These are phyloP conservation scores for Sophora flavescens DNA, from an alignment of 306 rosid species.

Conservation along the genomic window DNA sequence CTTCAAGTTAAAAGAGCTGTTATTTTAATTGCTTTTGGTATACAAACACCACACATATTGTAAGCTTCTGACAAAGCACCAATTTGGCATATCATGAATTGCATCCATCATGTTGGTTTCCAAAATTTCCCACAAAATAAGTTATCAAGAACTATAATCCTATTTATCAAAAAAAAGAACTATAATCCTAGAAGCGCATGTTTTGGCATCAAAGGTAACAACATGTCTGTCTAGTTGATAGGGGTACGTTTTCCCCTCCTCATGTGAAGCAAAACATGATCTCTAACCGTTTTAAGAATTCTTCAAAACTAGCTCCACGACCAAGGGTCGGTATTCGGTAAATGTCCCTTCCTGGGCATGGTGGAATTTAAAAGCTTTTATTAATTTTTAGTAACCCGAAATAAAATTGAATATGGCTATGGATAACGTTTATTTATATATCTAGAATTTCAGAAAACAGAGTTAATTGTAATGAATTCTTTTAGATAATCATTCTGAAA, in stretches of 20 bases:
- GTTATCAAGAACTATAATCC: constrained; percentile 35
- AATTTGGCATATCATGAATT: constrained; percentile 48
- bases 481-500: not conserved
- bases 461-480: not conserved
- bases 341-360: constrained; percentile 26
- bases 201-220: constrained; percentile 58
- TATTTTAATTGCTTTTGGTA: constrained; percentile 37
- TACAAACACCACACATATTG: constrained; percentile 27
- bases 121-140: constrained; percentile 46
- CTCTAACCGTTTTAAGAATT: constrained; percentile 50
- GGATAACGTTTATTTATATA: not conserved
- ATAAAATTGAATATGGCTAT: not conserved
- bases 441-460: not conserved
- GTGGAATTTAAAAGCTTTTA: not conserved
- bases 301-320: constrained; percentile 44
- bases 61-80: constrained; percentile 46
- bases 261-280: constrained; percentile 50
- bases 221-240: constrained; percentile 61
- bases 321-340: constrained; percentile 37
- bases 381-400: constrained; percentile 1
- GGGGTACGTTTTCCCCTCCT: constrained; percentile 50
- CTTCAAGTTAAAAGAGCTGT: constrained; percentile 30
- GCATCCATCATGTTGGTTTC: constrained; percentile 44
- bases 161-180: too few relatives aligned
- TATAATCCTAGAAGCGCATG: constrained; percentile 46